Evolutionary conservation across 2,329 filamentous ascomycete genomes (phyloP), one percentile per base, ranked within the genome.

Genomic region (Curvularia spicifera): DNA sequence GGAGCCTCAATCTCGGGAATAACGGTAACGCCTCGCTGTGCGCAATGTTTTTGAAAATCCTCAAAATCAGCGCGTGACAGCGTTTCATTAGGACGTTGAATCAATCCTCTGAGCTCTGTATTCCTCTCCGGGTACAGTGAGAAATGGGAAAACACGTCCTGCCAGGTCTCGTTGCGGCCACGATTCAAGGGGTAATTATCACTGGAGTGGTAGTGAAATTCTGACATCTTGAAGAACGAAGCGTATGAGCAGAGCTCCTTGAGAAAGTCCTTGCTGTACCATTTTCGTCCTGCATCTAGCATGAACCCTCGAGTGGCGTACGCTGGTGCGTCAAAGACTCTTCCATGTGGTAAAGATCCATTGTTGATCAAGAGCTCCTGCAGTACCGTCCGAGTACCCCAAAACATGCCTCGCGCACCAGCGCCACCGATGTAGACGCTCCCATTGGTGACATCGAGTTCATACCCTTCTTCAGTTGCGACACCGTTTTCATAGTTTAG

Each of bases 401-500:
- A 82, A 66, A 78, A 82, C 69, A 80, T 76, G 15, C 80, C 80
- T 39, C 79, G 74, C 24, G 80, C 75, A 9, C 80, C 80, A 1
- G 76, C 71, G 1, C 80, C 80, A 28, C 73, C 69, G 33, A 82
- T 78, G 44, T 68, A 73, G 8, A 78, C 75, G 15, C 69, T 70
- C 1, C 65, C 65, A 15, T 69, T 54, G 2, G 65, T 59, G 5
- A 84, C 67, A 13, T 77, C 71, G 0, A 85, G 62, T 40, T 78
- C 75, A 54, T 85, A 85, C 1, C 79, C 83, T 68, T 85, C 83
- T 48, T 83, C 79, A 0, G 79, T 84, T 1, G 66, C 42, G 0
- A 67, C 61, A 0, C 82, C 82, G 67, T 81, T 78, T 53, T 84
- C 80, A 42, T 85, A 84, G 0, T 74, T 76, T 20, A 83, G 68